Base-by-base conservation (phyloP, 1,284 basidiomycete species). In the Prillingera fragicola region DNA sequence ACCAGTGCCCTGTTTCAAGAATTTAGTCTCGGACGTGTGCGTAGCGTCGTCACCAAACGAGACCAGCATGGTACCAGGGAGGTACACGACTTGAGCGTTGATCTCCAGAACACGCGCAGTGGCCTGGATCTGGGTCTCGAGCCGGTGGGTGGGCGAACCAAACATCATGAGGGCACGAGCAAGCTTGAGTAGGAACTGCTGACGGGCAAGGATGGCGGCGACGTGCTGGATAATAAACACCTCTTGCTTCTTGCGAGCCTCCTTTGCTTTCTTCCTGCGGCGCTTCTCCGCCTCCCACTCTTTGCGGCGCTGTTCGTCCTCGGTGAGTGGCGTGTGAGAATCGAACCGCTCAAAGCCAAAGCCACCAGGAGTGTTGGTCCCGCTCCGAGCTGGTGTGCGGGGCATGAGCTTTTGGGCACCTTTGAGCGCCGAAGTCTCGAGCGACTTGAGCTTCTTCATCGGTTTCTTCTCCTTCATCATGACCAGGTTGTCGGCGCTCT, bases 91-190 rank as follows among this genome's bases (percentile, higher is more conserved):
- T 54, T 82, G 85, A 54, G 87, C 77, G 61, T 84, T 79, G 57
- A 92, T 78, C 59, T 92, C 88, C 33, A 95, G 78, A 15, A 92
- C 87, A 5, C 79, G 79, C 12, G 84, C 88, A 4, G 89, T 90
- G 21, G 84, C 81, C 67, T 85, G 83, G 55, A 94, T 84, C 67
- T 92, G 89, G 6, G 86, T 80, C 62, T 85, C 86, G 34, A 94
- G 77, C 35, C 89, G 82, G 68, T 94, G 88, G 2, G 83, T 82
- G n/a, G 90, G 89, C 3, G 83, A 86, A 29, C 88, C 88, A 56
- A 91, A 94, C 87, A 91, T 91, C 87, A 94, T 92, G 75, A 95
- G 80, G 8, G 87, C 83, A 34, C 89, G 79, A 14, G 85, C 80
- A 29, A 94, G 79, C 74, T 94, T 94, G 65, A 92, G 74, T 48